Base-by-base conservation (phyloP, 2,329 filamentous ascomycete species). In the Aphanoascus verrucosus region DNA sequence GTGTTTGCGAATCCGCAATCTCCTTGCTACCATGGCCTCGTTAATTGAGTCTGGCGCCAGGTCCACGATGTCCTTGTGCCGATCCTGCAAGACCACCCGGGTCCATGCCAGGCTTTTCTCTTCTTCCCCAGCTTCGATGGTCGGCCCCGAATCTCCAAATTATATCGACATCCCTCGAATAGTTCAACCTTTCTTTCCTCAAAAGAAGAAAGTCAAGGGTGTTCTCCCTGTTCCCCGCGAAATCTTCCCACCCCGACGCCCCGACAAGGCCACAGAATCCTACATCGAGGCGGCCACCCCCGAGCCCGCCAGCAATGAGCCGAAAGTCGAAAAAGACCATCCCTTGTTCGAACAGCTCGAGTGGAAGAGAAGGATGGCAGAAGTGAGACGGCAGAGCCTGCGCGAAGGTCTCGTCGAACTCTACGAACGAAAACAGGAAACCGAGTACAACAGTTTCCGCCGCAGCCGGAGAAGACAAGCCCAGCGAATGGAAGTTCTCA, bases 141-240 rank as follows among this genome's bases (percentile, higher is more conserved):
- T 70, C 52, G 68, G 68, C 28, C 91, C 93, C 47, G 87, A 96
- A 67, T 94, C 89, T 35, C 91, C 93, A 45, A 79, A 80, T 59
- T 97, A 86, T 74, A 86, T 97, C 71, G 82, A 88, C 60, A 76
- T 96, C 53, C 91, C 90, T 46, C 77, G 77, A 60, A 79, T 86
- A 47, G 78, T 82, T n/a, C 88, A 95, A 67, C 81, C 84, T 49
- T 77, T 80, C n/a, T 69, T 72, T 41, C 70, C 73, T 2, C 63
- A 67, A 49, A 73, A 73, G 55, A 72, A 70, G 14, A 62, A 61
- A 47, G 67, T 88, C 34, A 88, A 88, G 67, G 93, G 93, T 61
- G 81, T 84, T 54, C 78, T 98, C 0, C 93, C 93, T 7, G 76
- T 88, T 0, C 91, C 93, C 35, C 84, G 90, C 58, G 78, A 87